These are phyloP conservation scores for Huntiella savannae DNA, from an alignment of 2,329 filamentous ascomycete species.

Conservation along the genomic window DNA sequence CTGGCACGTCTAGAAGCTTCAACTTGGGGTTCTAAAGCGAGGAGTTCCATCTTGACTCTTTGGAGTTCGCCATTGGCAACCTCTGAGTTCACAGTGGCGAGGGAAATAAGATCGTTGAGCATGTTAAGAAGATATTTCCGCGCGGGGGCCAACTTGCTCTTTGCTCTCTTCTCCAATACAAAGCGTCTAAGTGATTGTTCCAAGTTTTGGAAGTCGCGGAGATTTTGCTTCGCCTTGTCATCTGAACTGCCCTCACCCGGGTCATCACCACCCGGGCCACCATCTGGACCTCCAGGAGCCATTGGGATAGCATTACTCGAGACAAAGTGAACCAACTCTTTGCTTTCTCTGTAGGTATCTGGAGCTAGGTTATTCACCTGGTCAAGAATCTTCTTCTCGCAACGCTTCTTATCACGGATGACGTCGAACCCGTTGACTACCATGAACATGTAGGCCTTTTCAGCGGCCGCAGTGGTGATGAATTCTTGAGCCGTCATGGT, in stretches of 20 bases:
- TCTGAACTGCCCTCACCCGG: slow-evolving; percentile 24
- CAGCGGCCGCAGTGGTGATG: slow-evolving; percentile 82
- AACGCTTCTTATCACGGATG: slow-evolving; percentile 78
- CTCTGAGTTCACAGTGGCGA: slow-evolving; percentile 74
- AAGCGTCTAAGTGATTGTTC: slow-evolving; percentile 82
- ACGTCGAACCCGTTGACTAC: slow-evolving; percentile 95
- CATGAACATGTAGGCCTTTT: slow-evolving; percentile 98
- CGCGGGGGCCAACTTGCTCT: slow-evolving; percentile 87
- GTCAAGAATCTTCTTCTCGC: slow-evolving; percentile 81
- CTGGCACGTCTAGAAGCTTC: slow-evolving; percentile 69
- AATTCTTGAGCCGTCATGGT: slow-evolving; percentile 96
- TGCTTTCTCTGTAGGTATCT: slow-evolving; percentile 76
- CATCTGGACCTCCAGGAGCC: slow-evolving; percentile 36
- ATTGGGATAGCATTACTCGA: slow-evolving; percentile 89
- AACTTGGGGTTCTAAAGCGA: slow-evolving; percentile 66
- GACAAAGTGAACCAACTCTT: slow-evolving; percentile 90
- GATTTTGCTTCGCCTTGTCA: slow-evolving; percentile 61
- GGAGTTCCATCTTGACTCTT: slow-evolving; percentile 60
- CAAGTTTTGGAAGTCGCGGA: slow-evolving; percentile 73
- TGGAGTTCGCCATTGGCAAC: slow-evolving; percentile 73
- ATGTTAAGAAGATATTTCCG: slow-evolving; percentile 92
- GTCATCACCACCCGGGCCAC: slow-evolving; percentile 35
- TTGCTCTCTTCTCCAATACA: slow-evolving; percentile 84
- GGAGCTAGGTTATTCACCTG: slow-evolving; percentile 79
- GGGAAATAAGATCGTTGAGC: slow-evolving; percentile 62